Base-by-base conservation (phyloP, 345 rosid species). In the Gossypium mustelinum region DNA sequence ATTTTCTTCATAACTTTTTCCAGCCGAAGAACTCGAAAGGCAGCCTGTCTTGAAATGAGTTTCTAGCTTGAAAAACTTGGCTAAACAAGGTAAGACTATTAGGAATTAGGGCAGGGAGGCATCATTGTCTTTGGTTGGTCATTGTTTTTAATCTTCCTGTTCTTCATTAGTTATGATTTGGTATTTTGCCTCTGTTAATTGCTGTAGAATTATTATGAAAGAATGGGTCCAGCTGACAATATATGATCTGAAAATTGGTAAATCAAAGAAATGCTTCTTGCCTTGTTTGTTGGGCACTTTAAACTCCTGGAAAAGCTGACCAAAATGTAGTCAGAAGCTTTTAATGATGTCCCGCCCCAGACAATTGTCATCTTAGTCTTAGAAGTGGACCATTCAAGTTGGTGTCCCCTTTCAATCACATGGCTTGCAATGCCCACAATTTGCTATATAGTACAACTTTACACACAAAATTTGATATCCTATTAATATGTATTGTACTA, bases 31-130 rank as follows among this genome's bases (percentile, higher is more conserved):
- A 54, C 45, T 11, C 57, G 25, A 56, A 20, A 66, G 56, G 78
- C 56, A 44, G 48, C 47, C 66, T n/a, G 44, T 66, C 47, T 68
- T 58, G 68, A n/a, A 76, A 60, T 50, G 77, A 73, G 73, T 56
- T 64, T 66, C 41, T 69, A 25, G 72, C 52, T 65, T 62, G 59
- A 17, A 59, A 50, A 22, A 60, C 61, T 25, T 25, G 39, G 7
- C 50, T 27, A 1, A 22, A 22, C 25, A 68, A 63, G 12, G 18
- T 9, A 39, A 17, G 68, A 59, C 41, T 9, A 29, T 1, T 27
- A 24, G 18, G 65, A 61, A 16, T 18, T 34, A 45, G 16, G 39
- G 39, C 39, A 34, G 17, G 12, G 27, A 9, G 11, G 17, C 57
- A 13, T 44, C 18, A 2, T 7, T 67, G 11, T 45, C 7, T 22